Conservation (phyloP, 2,329 filamentous ascomycete species). For the Trichoderma endophyticum region DNA sequence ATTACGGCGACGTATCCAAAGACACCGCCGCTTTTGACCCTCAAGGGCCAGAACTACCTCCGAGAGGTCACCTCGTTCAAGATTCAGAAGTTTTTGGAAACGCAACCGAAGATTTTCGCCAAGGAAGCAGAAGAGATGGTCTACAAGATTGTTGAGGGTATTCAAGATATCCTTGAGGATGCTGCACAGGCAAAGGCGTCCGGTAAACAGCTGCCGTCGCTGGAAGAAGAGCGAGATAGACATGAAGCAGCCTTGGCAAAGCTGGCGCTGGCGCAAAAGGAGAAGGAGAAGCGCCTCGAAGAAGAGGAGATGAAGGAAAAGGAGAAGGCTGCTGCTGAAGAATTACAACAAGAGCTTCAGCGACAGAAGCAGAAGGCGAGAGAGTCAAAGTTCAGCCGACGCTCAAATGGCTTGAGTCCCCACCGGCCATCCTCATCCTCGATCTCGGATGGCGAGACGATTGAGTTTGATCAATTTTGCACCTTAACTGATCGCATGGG, state of each 20-base stretch:
- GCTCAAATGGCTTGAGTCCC: slow-evolving; percentile 36
- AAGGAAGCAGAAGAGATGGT: slow-evolving; percentile 57
- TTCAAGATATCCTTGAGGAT: slow-evolving; percentile 78
- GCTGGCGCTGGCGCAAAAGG: slow-evolving; percentile 54
- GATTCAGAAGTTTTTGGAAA: slow-evolving; percentile 62
- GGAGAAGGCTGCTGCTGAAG: slow-evolving; percentile 64
- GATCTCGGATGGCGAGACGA: slow-evolving; percentile 30
- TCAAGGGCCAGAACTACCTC: slow-evolving; percentile 63
- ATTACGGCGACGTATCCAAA: slow-evolving; percentile 91
- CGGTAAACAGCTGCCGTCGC: slow-evolving; percentile 73
- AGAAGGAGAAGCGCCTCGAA: slow-evolving; percentile 51
- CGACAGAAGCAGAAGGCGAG: slow-evolving; percentile 63
- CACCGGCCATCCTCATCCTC: slow-evolving; percentile 29
- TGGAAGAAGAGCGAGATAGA: slow-evolving; percentile 83
- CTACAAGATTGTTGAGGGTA: slow-evolving; percentile 63
- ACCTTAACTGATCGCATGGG: slow-evolving; percentile 60
- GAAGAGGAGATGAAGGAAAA: slow-evolving; percentile 62
- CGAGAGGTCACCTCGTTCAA: slow-evolving; percentile 69
- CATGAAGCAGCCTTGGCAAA: slow-evolving; percentile 71
- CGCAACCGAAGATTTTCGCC: slow-evolving; percentile 53
- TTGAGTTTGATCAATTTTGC: slow-evolving; percentile 67
- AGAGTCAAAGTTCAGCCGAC: slow-evolving; percentile 62
- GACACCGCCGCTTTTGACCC: slow-evolving; percentile 67
- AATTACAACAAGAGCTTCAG: slow-evolving; percentile 70
- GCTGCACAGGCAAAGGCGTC: slow-evolving; percentile 74